Evolutionary conservation across 805 yeast species (phyloP).

Genomic region (Phaffomyces thermotolerans): DNA sequence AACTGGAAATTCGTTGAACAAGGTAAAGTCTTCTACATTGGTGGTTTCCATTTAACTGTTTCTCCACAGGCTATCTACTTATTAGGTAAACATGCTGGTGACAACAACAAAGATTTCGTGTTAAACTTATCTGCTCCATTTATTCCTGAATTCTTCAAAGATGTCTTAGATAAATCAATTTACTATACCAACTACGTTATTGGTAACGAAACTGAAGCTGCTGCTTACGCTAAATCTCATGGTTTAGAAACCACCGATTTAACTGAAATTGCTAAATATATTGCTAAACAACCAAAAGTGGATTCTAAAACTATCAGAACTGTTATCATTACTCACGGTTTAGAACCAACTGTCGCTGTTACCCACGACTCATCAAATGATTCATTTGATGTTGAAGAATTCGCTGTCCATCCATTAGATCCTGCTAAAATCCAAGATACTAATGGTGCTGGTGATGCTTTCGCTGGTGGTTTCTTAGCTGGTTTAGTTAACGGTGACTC

Average conservation of each 20-base stretch:
- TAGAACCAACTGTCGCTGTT: slow-evolving; percentile 82
- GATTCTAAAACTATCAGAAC: slow-evolving; percentile 67
- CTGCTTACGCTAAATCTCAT: slow-evolving; percentile 85
- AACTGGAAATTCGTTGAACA: slow-evolving; percentile 82
- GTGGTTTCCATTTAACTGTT: slow-evolving; percentile 99
- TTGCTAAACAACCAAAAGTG: slow-evolving; percentile 73
- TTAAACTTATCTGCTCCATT: slow-evolving; percentile 95
- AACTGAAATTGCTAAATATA: slow-evolving; percentile 68
- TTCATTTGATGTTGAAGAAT: slow-evolving; percentile 40
- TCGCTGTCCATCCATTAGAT: slow-evolving; percentile 67
- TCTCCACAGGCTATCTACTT: slow-evolving; percentile 89
- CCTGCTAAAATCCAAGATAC: slow-evolving; percentile 73
- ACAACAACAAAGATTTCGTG: slow-evolving; percentile 64
- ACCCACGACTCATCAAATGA: slow-evolving; percentile 43
- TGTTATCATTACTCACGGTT: slow-evolving; percentile 92
- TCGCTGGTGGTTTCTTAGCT: slow-evolving; percentile 93
- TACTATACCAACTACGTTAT: slow-evolving; percentile 88
- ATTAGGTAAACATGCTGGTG: slow-evolving; percentile 90
- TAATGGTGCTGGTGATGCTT: slow-evolving; percentile 99
- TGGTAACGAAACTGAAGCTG: slow-evolving; percentile 97
- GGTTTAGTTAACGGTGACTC: slow-evolving; percentile 71
- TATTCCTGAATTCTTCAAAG: slow-evolving; percentile 93
- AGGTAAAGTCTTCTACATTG: slow-evolving; percentile 83
- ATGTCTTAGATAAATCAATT: slow-evolving; percentile 67
- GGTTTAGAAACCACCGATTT: slow-evolving; percentile 53